Conservation (phyloP, 2,329 filamentous ascomycete genomes). For the Mycocentrospora acerina region DNA sequence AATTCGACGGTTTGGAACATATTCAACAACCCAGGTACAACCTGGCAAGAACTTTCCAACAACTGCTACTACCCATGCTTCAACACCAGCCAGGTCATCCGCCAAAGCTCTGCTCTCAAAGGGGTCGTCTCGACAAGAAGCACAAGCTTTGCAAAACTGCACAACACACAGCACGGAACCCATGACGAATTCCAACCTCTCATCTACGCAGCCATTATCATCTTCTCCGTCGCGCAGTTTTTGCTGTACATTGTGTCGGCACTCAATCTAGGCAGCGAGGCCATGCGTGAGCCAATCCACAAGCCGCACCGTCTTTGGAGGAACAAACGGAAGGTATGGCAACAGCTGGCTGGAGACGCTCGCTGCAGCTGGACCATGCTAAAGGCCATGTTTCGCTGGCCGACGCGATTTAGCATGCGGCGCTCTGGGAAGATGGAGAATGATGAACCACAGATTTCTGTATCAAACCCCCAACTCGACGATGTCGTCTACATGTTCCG, state of each 20-base stretch:
- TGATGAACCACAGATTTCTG: no score
- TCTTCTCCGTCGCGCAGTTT: constrained; percentile 9
- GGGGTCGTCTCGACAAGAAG: constrained; percentile 5
- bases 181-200: constrained; percentile 7
- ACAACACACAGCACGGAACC: constrained; percentile 1
- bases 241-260: constrained; percentile 8
- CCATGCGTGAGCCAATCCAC: constrained; percentile 5
- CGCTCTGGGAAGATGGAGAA: no score
- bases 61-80: constrained; percentile 15
- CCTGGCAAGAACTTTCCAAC: constrained; percentile 7
- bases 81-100: constrained; percentile 10
- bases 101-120: constrained; percentile 6
- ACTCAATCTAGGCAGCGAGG: constrained; percentile 7
- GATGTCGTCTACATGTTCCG: no score
- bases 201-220: constrained; percentile 8
- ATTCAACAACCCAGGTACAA: constrained; percentile 3
- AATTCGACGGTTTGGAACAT: constrained; percentile 7
- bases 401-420: no score
- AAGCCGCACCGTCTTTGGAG: constrained; percentile 7
- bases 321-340: constrained; percentile 1
- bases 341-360: constrained; percentile 4
- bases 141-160: constrained; percentile 11
- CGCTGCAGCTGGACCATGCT: neutral
- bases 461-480: no score
- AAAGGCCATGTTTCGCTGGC: no score